phyloP scores from a whole-genome alignment of 2,329 filamentous ascomycete species.

The Aspergillus tubingensis region DNA sequence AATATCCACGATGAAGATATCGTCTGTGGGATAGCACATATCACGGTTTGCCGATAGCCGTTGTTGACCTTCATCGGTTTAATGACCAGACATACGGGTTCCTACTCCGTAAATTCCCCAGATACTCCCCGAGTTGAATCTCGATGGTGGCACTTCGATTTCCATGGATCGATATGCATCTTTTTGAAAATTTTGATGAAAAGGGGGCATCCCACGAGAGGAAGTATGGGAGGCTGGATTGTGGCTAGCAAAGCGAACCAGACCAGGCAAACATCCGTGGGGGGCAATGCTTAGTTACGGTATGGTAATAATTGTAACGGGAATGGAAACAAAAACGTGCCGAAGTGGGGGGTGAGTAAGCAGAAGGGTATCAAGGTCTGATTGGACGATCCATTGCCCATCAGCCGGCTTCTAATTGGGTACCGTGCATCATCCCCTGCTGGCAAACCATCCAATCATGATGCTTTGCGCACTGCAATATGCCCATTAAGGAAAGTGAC shows the following conservation, averaged over 20 bases:
- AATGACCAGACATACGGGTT: neutral
- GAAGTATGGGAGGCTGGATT: neutral
- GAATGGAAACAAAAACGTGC: neutral
- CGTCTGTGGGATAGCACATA: neutral
- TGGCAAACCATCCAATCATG: constrained; percentile 14
- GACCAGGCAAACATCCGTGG: too few relatives aligned
- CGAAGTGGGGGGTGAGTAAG: neutral
- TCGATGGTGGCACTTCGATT: neutral
- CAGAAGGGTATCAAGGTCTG: too few relatives aligned
- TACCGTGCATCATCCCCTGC: constrained; percentile 5
- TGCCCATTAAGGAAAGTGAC: constrained; percentile 18
- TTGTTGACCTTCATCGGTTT: neutral
- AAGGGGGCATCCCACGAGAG: neutral
- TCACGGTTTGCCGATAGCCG: neutral
- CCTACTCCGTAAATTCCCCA: neutral
- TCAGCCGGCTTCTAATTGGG: constrained; percentile 2
- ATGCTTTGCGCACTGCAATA: constrained; percentile 19
- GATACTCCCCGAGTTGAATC: neutral
- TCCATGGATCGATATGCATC: neutral
- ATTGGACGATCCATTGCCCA: neutral
- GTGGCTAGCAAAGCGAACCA: too few relatives aligned
- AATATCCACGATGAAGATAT: neutral
- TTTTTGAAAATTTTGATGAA: neutral
- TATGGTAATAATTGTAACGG: too few relatives aligned
- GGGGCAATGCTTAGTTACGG: too few relatives aligned